These are phyloP conservation scores for Inga laurina DNA, from an alignment of 306 rosid genomes.

Conservation along the genomic window DNA sequence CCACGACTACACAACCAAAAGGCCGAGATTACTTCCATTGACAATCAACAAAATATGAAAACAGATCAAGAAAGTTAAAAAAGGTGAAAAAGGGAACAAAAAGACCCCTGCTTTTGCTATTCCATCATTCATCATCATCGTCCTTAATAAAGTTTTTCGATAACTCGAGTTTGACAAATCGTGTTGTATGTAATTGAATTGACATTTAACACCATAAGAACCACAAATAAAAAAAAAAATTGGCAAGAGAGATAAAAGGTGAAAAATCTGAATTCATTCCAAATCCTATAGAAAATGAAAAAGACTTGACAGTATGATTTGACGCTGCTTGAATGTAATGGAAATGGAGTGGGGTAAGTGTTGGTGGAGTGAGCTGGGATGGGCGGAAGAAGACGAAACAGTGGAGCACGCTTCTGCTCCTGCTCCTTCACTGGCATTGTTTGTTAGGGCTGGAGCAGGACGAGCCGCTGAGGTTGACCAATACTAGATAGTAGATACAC, in stretches of 20 bases:
- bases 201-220: slow-evolving; percentile 38
- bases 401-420: slow-evolving; percentile 91
- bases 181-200: slow-evolving; percentile 49
- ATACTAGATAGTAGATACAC: slow-evolving; percentile 30
- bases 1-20: slow-evolving; percentile 54
- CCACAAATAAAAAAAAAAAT: not conserved
- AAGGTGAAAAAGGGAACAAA: slow-evolving; percentile 35
- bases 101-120: slow-evolving; percentile 54
- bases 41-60: slow-evolving; percentile 25
- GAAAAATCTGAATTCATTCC: slow-evolving; percentile 45
- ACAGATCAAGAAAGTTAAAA: slow-evolving; percentile 25
- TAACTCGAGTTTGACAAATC: slow-evolving; percentile 63
- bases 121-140: slow-evolving; percentile 49
- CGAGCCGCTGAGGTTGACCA: slow-evolving; percentile 96
- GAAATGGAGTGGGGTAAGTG: slow-evolving; percentile 33
- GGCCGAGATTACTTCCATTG: slow-evolving; percentile 55
- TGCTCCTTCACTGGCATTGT: slow-evolving; percentile 67
- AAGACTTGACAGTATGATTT: slow-evolving; percentile 52
- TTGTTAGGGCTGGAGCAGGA: slow-evolving; percentile 77
- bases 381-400: slow-evolving; percentile 27
- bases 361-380: slow-evolving; percentile 33
- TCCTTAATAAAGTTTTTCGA: slow-evolving; percentile 51
- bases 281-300: slow-evolving; percentile 61
- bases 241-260: slow-evolving; percentile 1
- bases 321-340: slow-evolving; percentile 45